Base-by-base conservation (phyloP, 1,284 basidiomycete genomes). In the Cryptococcus depauperatus region DNA sequence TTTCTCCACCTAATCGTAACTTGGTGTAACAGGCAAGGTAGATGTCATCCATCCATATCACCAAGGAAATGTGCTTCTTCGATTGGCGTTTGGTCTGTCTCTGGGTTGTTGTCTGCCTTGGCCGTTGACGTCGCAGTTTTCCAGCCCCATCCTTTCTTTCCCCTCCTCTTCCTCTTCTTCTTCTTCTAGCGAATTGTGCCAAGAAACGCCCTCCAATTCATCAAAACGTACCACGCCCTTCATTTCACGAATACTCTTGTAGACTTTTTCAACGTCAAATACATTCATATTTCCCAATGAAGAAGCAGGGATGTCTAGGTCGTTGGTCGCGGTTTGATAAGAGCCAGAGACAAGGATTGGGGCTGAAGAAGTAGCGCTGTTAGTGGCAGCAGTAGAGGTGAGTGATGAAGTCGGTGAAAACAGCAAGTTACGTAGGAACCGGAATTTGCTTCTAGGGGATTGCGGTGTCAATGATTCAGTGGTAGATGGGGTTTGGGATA, bases 241-340 rank as follows among this genome's bases (percentile, higher is more conserved):
- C 13, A 26, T 14, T 11, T 13, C 27, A 5, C 35, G 16, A 21
- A 44, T 23, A 23, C 21, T n/a, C 27, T 38, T 27, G 11, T 30
- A 37, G 8, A 44, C 43, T 30, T 27, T 26, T 13, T 44, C 43
- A 3, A 35, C 35, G 16, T 44, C 43, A 33, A 44, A 44, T 21
- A 19, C 25, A 11, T 29, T 5, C 26, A 18, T 9, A n/a, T 5
- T n/a, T 27, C 11, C 16, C 21, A 18, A n/a, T 25, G 7, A 16
- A 13, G 28, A 4, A 18, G 28, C 18, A 25, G 21, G 1, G 37
- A 10, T 19, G 14, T 30, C 26, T 16, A n/a, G 11, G 13, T 18
- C 13, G 39, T 25, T 8, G 39, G 22, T 11, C 9, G 27, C 16
- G 39, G 16, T 9, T n/a, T n/a, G 18, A n/a, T 28, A 19, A 25